Base-by-base conservation (phyloP, 352 stramenopile species). In the Globisporangium canariense region DNA sequence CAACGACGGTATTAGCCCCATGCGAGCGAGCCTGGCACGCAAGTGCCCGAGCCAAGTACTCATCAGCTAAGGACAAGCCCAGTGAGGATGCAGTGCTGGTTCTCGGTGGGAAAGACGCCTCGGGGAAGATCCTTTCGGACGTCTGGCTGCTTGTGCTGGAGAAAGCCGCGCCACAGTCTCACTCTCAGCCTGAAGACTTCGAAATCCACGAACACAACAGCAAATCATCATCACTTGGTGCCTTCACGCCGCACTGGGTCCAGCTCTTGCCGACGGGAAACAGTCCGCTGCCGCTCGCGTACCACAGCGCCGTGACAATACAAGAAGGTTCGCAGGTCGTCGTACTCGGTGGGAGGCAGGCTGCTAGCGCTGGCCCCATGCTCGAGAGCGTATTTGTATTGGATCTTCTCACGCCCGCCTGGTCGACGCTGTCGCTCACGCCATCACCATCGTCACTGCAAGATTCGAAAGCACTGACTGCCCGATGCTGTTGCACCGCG, bases 231-330 rank as follows among this genome's bases (percentile, higher is more conserved):
- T 1, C 18, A 18, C 52, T 46, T 14, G 36, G 16, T 11, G 18
- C 4, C 10, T 40, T 38, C 36, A n/a, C 60, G 2, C 32, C 61
- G 9, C 73, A 64, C 6, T 89, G 79, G 81, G 56, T 51, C 16
- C 71, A 76, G 25, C 58, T 88, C 14, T 73, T 68, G 69, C 75
- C 79, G 4, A 76, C 74, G 16, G 83, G 83, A 0, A 73, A 55
- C 38, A 83, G 76, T 41, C 81, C 83, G 40, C 55, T 88, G 0
- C 79, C 83, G 22, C 67, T 91, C 16, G 78, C 71, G 0, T 71
- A 77, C 18, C 83, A 91, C 56, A 72, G 67, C 50, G 77, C 70
- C 18, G 71, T 85, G 11, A 11, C 72, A 3, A 34, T 85, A 11
- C 45, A 49, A 6, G 66, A 75, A 41, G 69, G 74, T 1, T 55